Conservation (phyloP, 257 asterid species). For the Catharanthus roseus region DNA sequence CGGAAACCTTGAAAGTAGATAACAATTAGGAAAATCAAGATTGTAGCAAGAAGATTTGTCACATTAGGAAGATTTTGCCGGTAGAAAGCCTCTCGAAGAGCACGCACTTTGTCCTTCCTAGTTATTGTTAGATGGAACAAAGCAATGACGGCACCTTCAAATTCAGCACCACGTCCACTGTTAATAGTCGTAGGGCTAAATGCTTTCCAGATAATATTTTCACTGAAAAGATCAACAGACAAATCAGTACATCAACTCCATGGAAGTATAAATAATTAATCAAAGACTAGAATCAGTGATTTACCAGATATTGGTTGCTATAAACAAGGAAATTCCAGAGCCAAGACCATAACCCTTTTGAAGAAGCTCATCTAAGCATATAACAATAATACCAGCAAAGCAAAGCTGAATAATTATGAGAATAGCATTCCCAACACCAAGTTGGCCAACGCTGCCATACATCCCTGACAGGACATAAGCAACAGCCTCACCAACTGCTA, state of each 20-base stretch:
- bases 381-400: too few relatives aligned
- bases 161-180: slow-evolving; percentile 90
- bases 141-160: slow-evolving; percentile 88
- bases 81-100: slow-evolving; percentile 78
- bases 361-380: too few relatives aligned
- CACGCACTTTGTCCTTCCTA: slow-evolving; percentile 75
- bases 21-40: slow-evolving; percentile 73
- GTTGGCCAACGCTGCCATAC: too few relatives aligned
- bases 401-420: too few relatives aligned
- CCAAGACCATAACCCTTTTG: too few relatives aligned
- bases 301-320: slow-evolving; percentile 81
- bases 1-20: slow-evolving; percentile 92
- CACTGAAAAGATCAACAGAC: slow-evolving; percentile 35
- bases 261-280: neutral
- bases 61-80: slow-evolving; percentile 92
- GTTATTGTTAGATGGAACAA: slow-evolving; percentile 74
- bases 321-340: slow-evolving; percentile 79
- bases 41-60: slow-evolving; percentile 80
- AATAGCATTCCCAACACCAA: too few relatives aligned
- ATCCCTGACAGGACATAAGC: too few relatives aligned
- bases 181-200: slow-evolving; percentile 82
- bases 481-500: too few relatives aligned
- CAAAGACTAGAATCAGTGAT: slow-evolving; percentile 9
- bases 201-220: slow-evolving; percentile 81
- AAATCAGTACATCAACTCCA: neutral